These are phyloP conservation scores for Phaffia tasmanica DNA, from an alignment of 768 basidiomycete species.

Conservation along the genomic window DNA sequence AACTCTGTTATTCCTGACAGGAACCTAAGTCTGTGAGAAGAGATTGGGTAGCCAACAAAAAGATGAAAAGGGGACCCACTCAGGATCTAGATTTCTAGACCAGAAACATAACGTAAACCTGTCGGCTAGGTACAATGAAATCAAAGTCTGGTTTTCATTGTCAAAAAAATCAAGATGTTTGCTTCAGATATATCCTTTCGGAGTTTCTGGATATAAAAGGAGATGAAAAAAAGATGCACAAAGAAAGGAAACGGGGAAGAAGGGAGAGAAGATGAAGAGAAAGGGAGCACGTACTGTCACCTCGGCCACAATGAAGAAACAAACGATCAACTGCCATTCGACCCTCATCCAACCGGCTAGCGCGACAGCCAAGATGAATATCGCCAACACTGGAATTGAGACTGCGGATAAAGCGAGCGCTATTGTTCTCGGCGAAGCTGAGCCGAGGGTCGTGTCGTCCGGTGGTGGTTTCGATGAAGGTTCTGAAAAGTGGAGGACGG, in stretches of 20 bases:
- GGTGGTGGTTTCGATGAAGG: constrained; percentile 26
- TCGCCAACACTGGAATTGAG: constrained; percentile 65
- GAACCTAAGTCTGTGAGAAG: no score
- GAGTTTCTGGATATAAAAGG: background rate
- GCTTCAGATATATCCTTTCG: no score
- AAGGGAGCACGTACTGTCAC: constrained; percentile 51
- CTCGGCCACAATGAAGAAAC: constrained; percentile 62
- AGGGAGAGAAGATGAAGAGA: background rate
- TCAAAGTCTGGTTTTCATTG: constrained; percentile 46
- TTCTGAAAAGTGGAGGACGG: constrained; percentile 61
- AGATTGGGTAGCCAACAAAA: background rate
- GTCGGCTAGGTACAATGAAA: constrained; percentile 59
- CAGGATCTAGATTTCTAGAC: constrained; percentile 67
- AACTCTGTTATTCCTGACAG: no score
- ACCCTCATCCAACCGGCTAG: constrained; percentile 67
- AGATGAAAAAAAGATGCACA: background rate
- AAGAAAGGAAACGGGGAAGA: background rate
- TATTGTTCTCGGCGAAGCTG: constrained; percentile 39
- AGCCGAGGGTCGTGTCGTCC: constrained; percentile 15
- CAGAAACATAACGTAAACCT: constrained; percentile 64
- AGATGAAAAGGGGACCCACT: constrained; percentile 39
- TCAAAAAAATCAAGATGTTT: background rate
- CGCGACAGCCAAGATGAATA: constrained; percentile 58
- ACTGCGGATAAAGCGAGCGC: constrained; percentile 54
- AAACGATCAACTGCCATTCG: constrained; percentile 50